Evolutionary conservation across 306 rosid species (phyloP), one percentile per base, ranked within the genome.

Genomic region (Prunus salicina): DNA sequence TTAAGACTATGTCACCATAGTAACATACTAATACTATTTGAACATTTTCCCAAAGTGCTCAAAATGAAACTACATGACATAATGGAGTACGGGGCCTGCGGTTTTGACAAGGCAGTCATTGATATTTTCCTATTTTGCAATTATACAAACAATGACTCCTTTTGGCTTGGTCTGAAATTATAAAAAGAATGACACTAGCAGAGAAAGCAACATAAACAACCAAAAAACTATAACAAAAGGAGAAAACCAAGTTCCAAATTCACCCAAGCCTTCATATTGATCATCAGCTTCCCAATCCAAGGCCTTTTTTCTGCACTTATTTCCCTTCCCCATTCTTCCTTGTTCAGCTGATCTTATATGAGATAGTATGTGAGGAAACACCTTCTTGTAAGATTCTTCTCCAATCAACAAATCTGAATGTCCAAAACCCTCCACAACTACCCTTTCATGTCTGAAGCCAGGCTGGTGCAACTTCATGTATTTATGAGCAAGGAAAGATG

Each of bases 381-480:
- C 82, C 50, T 46, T 43, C 69, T 82, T 78, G 45, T 41, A 6
- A 38, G 86, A 78, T 52, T 78, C 74, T 38, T 82, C 82, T 43
- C 86, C 86, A 27, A 82, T 82, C 82, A 82, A 74, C 13, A 82
- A 38, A 71, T 78, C 86, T 0, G 74, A 78, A 82, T 82, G 86
- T 57, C 80, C 82, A n/a, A 78, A 82, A 24, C 85, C 80, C 46
- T 78, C 80, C 57, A 78, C 82, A 43, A 78, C 86, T 14, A 78
- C 77, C 66, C 80, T 73, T 73, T 78, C 79, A 56, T 62, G 80
- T 22, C 79, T 53, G 38, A 82, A 82, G 2, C 74, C 56, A 8
- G 85, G 82, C 18, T 78, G 85, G 73, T 78, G 80, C 72, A 82
- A 24, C 82, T 78, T 82, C 85, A 82, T 78, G 76, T 82, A 78